Percentiles rank a stretch among this genome's conserved stretches.
Conservation (phyloP, 441 rosid species). For the Rhodomyrtus psidioides region DNA sequence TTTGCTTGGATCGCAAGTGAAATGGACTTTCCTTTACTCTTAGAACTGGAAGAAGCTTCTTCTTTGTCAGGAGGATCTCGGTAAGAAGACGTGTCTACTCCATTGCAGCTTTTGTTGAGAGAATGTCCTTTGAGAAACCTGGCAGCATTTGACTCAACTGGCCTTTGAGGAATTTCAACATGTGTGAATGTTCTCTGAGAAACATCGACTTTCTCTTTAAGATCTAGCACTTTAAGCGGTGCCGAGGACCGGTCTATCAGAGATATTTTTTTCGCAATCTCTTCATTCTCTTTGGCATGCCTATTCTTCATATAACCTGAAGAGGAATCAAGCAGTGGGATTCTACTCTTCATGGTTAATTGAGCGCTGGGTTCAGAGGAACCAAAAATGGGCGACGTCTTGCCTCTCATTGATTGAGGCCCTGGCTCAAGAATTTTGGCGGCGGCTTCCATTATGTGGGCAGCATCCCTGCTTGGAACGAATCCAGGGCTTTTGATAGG, state of each 20-base stretch:
- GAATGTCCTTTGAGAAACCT: conserved; percentile 59
- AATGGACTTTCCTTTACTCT: conserved; percentile 55
- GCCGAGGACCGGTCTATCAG: conserved; percentile 26
- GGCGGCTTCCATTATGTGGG: conserved; percentile 97
- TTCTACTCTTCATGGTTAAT: conserved; percentile 33
- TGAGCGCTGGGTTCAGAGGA: conserved; percentile 50
- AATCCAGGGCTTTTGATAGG: conserved; percentile 92
- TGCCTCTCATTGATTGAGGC: conserved; percentile 21
- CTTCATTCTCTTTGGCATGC: conserved; percentile 60
- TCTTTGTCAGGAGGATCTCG: conserved; percentile 29
- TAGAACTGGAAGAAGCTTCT: conserved; percentile 29
- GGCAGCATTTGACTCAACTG: conserved; percentile 43
- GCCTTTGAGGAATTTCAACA: conserved; percentile 36
- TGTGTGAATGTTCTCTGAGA: conserved; percentile 33
- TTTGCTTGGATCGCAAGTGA: conserved; percentile 95
- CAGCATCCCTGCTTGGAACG: conserved; percentile 74
- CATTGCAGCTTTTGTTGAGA: conserved; percentile 63
- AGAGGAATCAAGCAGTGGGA: conserved; percentile 31
- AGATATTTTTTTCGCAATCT: conserved; percentile 47
- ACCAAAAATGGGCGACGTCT: background rate
- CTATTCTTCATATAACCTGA: conserved; percentile 61
- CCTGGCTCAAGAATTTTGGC: conserved; percentile 69
- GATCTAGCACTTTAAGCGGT: conserved; percentile 35
- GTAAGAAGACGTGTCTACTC: conserved; percentile 31
- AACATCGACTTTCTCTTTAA: conserved; percentile 47